phyloP scores from a whole-genome alignment of 2,329 filamentous ascomycete genomes.

The Balansia obtecta region DNA sequence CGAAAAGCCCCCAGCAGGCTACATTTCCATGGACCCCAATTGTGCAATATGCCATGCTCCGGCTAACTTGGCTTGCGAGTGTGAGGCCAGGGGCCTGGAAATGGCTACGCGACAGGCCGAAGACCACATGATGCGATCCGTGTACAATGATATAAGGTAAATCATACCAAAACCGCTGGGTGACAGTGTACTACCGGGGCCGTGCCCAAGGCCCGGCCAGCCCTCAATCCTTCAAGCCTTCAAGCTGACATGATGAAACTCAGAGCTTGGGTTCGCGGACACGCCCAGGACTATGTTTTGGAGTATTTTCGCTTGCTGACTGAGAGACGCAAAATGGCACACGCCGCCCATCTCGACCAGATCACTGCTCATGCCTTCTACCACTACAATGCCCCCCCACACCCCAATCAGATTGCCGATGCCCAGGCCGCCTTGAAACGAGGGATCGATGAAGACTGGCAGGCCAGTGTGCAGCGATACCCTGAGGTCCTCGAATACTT shows the following conservation, averaged over 20 bases:
- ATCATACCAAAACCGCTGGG: conserved; percentile 10
- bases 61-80: conserved; percentile 47
- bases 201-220: not conserved
- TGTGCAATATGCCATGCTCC: conserved; percentile 55
- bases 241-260: conserved; percentile 8
- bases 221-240: not conserved
- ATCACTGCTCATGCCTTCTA: conserved; percentile 43
- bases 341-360: conserved; percentile 42
- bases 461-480: conserved; percentile 60
- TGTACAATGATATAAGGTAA: conserved; percentile 53
- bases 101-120: conserved; percentile 51
- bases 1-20: conserved; percentile 26
- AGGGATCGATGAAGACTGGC: conserved; percentile 71
- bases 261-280: conserved; percentile 51
- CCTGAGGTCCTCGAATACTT: conserved; percentile 76
- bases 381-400: conserved; percentile 44
- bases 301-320: conserved; percentile 51
- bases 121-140: conserved; percentile 47
- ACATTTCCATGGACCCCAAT: conserved; percentile 55
- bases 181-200: not conserved
- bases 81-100: conserved; percentile 53
- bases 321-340: conserved; percentile 45
- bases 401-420: conserved; percentile 49
- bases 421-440: conserved; percentile 56
- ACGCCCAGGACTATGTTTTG: conserved; percentile 56